These are phyloP conservation scores for Bocquillonia castaneifolia DNA, from an alignment of 441 rosid genomes.

Conservation along the genomic window DNA sequence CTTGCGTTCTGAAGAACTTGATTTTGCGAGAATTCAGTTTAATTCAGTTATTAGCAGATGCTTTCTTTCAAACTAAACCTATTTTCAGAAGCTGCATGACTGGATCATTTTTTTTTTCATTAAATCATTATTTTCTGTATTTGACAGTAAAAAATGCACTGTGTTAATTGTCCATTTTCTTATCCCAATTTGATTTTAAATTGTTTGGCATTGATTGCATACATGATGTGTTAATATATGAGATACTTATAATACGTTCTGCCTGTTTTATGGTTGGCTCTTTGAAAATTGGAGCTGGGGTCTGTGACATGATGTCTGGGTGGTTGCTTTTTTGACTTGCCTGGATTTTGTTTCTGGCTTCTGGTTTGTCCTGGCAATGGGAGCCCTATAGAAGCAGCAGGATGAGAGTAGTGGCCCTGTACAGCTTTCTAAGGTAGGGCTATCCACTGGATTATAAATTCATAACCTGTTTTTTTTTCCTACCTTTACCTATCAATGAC, in stretches of 20 bases:
- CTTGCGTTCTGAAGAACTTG: background rate
- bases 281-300: slow-evolving; percentile 94
- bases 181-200: slow-evolving; percentile 1
- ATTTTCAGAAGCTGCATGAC: background rate
- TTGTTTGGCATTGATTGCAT: background rate
- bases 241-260: slow-evolving; percentile 63
- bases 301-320: slow-evolving; percentile 68
- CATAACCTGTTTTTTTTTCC: background rate
- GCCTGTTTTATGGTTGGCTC: slow-evolving; percentile 74
- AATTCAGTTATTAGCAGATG: too few relatives aligned
- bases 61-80: background rate
- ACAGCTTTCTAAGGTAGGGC: slow-evolving; percentile 79
- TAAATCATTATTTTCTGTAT: too few relatives aligned
- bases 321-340: slow-evolving; percentile 52
- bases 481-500: slow-evolving; percentile 3
- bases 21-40: background rate
- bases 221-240: slow-evolving; percentile 12
- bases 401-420: slow-evolving; percentile 79
- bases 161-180: background rate
- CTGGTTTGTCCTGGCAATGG: slow-evolving; percentile 60
- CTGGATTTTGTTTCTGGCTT: slow-evolving; percentile 46
- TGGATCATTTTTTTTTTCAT: too few relatives aligned
- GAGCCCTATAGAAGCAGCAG: slow-evolving; percentile 74
- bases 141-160: background rate
- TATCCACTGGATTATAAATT: slow-evolving; percentile 1